Conservation (phyloP, 495 filamentous ascomycete genomes). For the Letharia lupina region DNA sequence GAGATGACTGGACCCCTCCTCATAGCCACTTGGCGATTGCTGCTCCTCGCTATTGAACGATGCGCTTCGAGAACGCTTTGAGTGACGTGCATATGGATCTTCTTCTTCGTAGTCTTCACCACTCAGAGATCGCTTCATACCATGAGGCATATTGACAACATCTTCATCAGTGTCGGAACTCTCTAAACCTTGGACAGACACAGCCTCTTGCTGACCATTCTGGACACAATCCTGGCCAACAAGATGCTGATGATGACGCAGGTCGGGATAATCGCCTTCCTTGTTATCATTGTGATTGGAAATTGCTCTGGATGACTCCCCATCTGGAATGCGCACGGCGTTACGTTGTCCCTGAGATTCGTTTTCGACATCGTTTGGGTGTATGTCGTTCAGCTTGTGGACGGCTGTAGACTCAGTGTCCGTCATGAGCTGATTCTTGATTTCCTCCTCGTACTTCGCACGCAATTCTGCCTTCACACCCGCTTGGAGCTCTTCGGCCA, state of each 20-base stretch:
- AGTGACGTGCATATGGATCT: neutral
- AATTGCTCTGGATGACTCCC: neutral
- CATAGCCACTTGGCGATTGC: neutral
- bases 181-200: neutral
- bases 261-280: neutral
- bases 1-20: neutral
- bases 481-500: neutral
- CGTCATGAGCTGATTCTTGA: neutral
- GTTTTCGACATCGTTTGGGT: neutral
- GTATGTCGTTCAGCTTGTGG: neutral
- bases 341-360: neutral
- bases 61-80: constrained; percentile 1
- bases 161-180: neutral
- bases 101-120: neutral
- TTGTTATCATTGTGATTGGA: neutral
- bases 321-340: neutral
- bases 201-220: neutral
- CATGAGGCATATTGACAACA: neutral
- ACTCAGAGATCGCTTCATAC: constrained; percentile 6
- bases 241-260: neutral
- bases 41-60: neutral
- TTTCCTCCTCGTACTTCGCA: neutral
- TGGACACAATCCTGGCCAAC: neutral
- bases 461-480: constrained; percentile 2
- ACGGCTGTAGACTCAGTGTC: neutral